Percentiles rank a stretch among this genome's conserved stretches.
These are phyloP conservation scores for Fraxinus latifolia DNA, from an alignment of 305 asterid species.

Conservation along the genomic window DNA sequence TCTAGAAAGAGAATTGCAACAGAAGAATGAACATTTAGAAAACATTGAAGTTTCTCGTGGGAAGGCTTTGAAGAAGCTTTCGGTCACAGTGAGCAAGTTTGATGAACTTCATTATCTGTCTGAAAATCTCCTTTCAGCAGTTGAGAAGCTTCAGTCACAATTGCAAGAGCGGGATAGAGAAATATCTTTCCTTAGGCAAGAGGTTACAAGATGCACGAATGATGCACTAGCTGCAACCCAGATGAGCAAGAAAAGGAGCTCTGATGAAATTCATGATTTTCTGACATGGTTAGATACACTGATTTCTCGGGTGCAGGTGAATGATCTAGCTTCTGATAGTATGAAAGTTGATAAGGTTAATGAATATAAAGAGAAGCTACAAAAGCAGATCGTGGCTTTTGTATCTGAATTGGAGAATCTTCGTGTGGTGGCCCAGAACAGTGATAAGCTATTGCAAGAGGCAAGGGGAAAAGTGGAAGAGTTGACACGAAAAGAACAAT, in stretches of 20 bases:
- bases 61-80: constrained; percentile 86
- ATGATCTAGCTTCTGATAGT: constrained; percentile 44
- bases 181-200: constrained; percentile 94
- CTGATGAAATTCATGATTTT: constrained; percentile 67
- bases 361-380: constrained; percentile 54
- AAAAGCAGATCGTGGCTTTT: constrained; percentile 59
- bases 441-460: constrained; percentile 56
- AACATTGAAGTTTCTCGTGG: constrained; percentile 84
- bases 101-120: constrained; percentile 89
- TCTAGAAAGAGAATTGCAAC: constrained; percentile 64
- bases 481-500: constrained; percentile 53
- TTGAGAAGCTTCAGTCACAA: constrained; percentile 94
- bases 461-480: constrained; percentile 77
- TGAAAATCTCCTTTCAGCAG: constrained; percentile 82
- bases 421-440: constrained; percentile 52
- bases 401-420: constrained; percentile 82
- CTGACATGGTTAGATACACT: constrained; percentile 67
- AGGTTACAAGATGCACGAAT: constrained; percentile 91
- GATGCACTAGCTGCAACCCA: constrained; percentile 74
- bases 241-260: constrained; percentile 53
- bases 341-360: constrained; percentile 34
- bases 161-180: constrained; percentile 87
- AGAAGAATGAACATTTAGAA: constrained; percentile 72
- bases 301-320: constrained; percentile 47
- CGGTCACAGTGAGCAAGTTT: constrained; percentile 87